Evolutionary conservation across 202 grass and related monocot species (phyloP), one percentile per base, ranked within the genome.

Genomic region (Elaeis oleifera): DNA sequence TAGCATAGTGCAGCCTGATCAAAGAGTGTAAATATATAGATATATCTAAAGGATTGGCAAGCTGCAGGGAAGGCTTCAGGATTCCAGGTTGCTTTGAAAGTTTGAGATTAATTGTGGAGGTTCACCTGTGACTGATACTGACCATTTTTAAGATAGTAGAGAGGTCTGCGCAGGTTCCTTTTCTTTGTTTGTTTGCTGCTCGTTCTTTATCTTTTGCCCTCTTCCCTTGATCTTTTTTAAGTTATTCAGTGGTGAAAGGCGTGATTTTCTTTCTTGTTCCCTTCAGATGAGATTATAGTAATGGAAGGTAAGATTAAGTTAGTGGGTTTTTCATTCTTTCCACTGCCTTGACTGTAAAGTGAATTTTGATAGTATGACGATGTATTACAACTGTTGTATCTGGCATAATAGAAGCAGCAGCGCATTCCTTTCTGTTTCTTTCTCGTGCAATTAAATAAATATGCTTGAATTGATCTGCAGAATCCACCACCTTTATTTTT

Each of bases 21-120:
- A 61, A 76, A 72, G 67, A 73, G n/a, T 73, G 59, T 61, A 65
- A 81, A 76, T 88, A 88, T 80, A 44, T 44, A 44, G 36, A 80
- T 88, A 88, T 88, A 64, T 76, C 74, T 63, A 78, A 72, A 57
- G 63, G 73, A 71, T 81, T 74, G 80, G 66, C 77, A 69, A 78
- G 53, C 74, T 73, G 67, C 61, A 61, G 54, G 74, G 54, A 67
- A 64, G 58, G 53, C 52, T 69, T 70, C 71, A 64, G 63, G 67
- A 71, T 84, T 75, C 66, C 57, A 62, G 70, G 39, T 81, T 65
- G 71, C 57, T 64, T 59, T 72, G 68, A 60, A 8, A 39, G 36
- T 11, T 13, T 39, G 36, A 11, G 53, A 63, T 59, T 78, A 51
- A 58, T 78, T 63, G 56, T 62, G 80, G 48, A 54, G 79, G 68